Base-by-base conservation (phyloP, 306 rosid species). In the Inga leiocalycina region DNA sequence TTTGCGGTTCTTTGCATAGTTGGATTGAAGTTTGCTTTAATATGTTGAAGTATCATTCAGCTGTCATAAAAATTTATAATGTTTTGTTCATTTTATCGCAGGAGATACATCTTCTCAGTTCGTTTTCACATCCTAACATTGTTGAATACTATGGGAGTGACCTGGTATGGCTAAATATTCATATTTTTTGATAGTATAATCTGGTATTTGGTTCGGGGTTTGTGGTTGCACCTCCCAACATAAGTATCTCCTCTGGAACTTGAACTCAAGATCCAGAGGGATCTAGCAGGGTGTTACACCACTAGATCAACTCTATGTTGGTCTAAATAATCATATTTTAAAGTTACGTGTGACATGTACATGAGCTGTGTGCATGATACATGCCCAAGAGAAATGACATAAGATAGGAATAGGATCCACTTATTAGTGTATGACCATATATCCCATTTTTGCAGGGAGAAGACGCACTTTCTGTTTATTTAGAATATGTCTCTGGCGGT, bases 141-240 rank as follows among this genome's bases (percentile, higher is more conserved):
- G 99, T 96, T 81, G 97, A 90, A 82, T 96, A 96, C 89, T 82
- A 90, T 78, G 98, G 97, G 80, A 96, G 99, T 86, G 99, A 96
- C 87, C 86, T 89, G 98, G 99, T 96, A 92, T 74, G 78, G 86
- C 59, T 78, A 27, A 32, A 74, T 37, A 46, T 74, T 81, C 68
- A 8, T 19, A 12, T 34, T 83, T 78, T 52, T 39, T 39, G 0
- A 39, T 39, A 39, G 8, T 39, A 39, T 39, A 6, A 39, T 39
- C 43, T 6, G 43, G 43, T 39, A 39, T 39, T 1, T 0, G 43
- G 43, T 39, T 39, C 6, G 43, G 8, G 43, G 43, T 39, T 6
- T 1, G 6, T 39, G 43, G 1, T 2, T 39, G 8, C 1, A 1
- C 8, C 8, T 39, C 8, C 1, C 8, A 39, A 39, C 8, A 6